Evolutionary conservation across 352 stramenopile species (phyloP), one percentile per base, ranked within the genome.

Genomic region (Pythium insidiosum): DNA sequence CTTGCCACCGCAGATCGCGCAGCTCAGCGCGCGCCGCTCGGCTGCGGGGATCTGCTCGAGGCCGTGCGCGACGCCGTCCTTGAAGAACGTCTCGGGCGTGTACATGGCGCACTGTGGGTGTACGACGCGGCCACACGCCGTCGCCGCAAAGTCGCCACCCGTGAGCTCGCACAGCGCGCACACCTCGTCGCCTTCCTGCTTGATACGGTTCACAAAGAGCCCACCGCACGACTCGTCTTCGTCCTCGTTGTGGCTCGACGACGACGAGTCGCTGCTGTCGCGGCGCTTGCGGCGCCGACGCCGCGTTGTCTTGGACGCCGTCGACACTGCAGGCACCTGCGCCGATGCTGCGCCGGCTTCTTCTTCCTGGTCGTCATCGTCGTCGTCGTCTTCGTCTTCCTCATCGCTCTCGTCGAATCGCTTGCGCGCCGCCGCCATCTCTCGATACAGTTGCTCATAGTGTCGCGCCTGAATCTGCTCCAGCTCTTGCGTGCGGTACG

Each of bases 51-150:
- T 66, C 9, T 84, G 40, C 15, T 69, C 47, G 4, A 91, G 54
- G 21, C 75, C 75, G 41, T 86, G 71, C 7, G 66, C 77, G 10
- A 88, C 56, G 9, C 70, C 66, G 34, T 84, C 56, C 47, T 82
- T 75, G 45, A 91, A 88, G 31, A 74, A 91, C 9, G 79, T 91
- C 58, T 91, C 79, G 7, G 79, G 79, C 2, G 79, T 91, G 55
- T 85, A 91, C 72, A 91, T 81, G 5, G 76, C 71, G 33, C 79
- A 91, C 46, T 88, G 77, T 20, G 75, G 75, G 33, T 91, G 79
- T 4, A 86, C 79, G 5, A 88, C 65, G 6, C 41, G 56, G 6
- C 61, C 69, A 15, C 55, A 73, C n/a, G 79, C 61, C 15, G 75
- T 87, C n/a, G 66, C 66, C 9, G 73, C 71, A 53, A 91, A 81